Base-by-base conservation (phyloP, 1,139 yeast genomes). In the Magnusiomyces starmeri region DNA sequence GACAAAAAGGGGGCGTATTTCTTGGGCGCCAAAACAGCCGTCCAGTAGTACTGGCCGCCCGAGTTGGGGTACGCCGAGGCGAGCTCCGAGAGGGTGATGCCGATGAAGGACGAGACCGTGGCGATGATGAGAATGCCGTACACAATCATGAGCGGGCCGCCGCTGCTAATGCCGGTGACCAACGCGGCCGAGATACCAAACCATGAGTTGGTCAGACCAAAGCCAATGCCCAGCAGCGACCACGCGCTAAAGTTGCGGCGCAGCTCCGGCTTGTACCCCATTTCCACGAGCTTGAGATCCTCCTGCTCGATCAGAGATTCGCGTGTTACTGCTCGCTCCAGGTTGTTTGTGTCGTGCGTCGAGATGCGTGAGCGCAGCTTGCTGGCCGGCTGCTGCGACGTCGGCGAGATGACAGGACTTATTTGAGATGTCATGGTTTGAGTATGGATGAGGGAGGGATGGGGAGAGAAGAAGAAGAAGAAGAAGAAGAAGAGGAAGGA, bases 31-130 rank as follows among this genome's bases (percentile, higher is more conserved):
- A 79, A 66, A 34, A 76, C 75, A 59, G 78, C 66, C 1, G 81
- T 75, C 84, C 84, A 79, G 52, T 75, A 79, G 61, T 78, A 78
- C 59, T 78, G 82, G 24, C 83, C 83, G 27, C 83, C 82, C 45
- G 83, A 81, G 51, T 68, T 68, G 1, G 83, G 83, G 61, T 75
- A 75, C 39, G 81, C 76, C 47, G 76, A 71, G 1, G 79, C 73
- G 61, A 79, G 67, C 57, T 79, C 83, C 16, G 79, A 72, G 34
- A 76, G 65, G 2, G 79, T 71, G 50, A 73, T 64, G 9, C 75
- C 80, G 47, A 76, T 70, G 60, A 74, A 70, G 50, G 72, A 62
- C 3, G 79, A 72, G 34, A 77, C 65, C 50, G 66, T 68, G 9
- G 82, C 77, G 50, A 80, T 77, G 57, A 80, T 79, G 8, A 76